These are phyloP conservation scores for Stephanocyclus meneghinianus DNA, from an alignment of 352 stramenopile genomes.

Conservation along the genomic window DNA sequence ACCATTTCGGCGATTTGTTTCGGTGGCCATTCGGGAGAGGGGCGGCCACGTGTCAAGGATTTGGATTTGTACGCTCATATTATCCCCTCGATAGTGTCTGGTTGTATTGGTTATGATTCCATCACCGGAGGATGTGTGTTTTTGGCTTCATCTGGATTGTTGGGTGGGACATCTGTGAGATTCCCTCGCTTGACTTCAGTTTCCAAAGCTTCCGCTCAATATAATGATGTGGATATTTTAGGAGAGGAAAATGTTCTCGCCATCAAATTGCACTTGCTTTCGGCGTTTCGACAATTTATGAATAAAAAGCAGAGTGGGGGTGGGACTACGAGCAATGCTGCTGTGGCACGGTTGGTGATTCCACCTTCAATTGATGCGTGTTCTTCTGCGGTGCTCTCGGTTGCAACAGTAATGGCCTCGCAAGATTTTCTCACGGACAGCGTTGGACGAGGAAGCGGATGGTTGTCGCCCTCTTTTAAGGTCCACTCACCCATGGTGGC, in stretches of 20 bases:
- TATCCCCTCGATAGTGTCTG: slow-evolving; percentile 21
- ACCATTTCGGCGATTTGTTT: slow-evolving; percentile 37
- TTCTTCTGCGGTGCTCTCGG: slow-evolving; percentile 30
- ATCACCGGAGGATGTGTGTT: slow-evolving; percentile 43
- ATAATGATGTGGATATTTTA: background rate
- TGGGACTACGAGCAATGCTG: background rate
- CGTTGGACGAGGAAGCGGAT: background rate
- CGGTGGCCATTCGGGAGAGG: background rate
- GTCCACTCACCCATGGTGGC: slow-evolving; percentile 6
- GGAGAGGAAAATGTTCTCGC: slow-evolving; percentile 24
- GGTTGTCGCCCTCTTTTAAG: slow-evolving; percentile 3
- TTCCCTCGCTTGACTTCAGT: slow-evolving; percentile 8
- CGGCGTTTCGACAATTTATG: slow-evolving; percentile 40
- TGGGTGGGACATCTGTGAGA: slow-evolving; percentile 35
- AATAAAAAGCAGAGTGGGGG: slow-evolving; percentile 2
- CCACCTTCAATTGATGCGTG: slow-evolving; percentile 36
- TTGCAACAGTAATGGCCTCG: slow-evolving; percentile 32
- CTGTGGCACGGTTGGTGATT: slow-evolving; percentile 12
- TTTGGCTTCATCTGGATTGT: slow-evolving; percentile 28
- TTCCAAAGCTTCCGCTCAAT: background rate
- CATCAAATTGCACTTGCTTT: slow-evolving; percentile 39
- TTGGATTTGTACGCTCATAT: slow-evolving; percentile 32
- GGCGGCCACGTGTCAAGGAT: slow-evolving; percentile 21
- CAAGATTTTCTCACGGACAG: slow-evolving; percentile 20
- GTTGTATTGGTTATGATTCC: slow-evolving; percentile 38